A percentile compares a stretch with the other conserved stretches of the same genome.
phyloP scores from a whole-genome alignment of 2,329 filamentous ascomycete genomes.

The Drechslerella dactyloides region DNA sequence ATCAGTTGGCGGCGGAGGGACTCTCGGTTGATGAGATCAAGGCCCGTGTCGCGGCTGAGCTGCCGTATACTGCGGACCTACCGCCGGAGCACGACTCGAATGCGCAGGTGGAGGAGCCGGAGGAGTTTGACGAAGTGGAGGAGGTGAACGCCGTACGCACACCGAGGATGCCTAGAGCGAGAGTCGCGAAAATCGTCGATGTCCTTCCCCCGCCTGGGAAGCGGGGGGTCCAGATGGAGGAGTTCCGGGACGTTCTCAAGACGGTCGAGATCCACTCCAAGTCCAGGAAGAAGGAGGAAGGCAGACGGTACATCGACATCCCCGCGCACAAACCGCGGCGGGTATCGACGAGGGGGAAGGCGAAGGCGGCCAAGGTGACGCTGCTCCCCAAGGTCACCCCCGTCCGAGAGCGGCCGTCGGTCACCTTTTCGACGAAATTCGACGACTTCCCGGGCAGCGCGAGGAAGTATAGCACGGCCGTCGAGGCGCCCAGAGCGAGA shows the following conservation, averaged over 20 bases:
- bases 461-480: slow-evolving; percentile 29
- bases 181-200: slow-evolving; percentile 11
- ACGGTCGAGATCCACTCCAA: slow-evolving; percentile 37
- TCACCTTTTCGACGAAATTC: slow-evolving; percentile 38
- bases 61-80: slow-evolving; percentile 22
- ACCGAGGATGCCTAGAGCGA: slow-evolving; percentile 19
- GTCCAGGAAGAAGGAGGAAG: slow-evolving; percentile 37
- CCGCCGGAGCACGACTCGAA: slow-evolving; percentile 26
- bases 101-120: slow-evolving; percentile 12
- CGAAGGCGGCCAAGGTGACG: slow-evolving; percentile 4
- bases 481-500: slow-evolving; percentile 1
- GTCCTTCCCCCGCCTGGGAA: slow-evolving; percentile 8
- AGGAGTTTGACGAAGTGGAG: no score
- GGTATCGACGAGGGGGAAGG: slow-evolving; percentile 20
- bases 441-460: slow-evolving; percentile 24
- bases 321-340: slow-evolving; percentile 29
- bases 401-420: background rate
- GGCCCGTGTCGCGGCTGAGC: slow-evolving; percentile 12
- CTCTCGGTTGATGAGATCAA: slow-evolving; percentile 23
- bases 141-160: no score
- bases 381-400: background rate
- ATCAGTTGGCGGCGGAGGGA: slow-evolving; percentile 24
- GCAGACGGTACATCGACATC: slow-evolving; percentile 43
- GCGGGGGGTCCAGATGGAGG: slow-evolving; percentile 52
- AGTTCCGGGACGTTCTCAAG: slow-evolving; percentile 14